phyloP scores from a whole-genome alignment of 331 rosid genomes.

The Phaseolus coccineus region DNA sequence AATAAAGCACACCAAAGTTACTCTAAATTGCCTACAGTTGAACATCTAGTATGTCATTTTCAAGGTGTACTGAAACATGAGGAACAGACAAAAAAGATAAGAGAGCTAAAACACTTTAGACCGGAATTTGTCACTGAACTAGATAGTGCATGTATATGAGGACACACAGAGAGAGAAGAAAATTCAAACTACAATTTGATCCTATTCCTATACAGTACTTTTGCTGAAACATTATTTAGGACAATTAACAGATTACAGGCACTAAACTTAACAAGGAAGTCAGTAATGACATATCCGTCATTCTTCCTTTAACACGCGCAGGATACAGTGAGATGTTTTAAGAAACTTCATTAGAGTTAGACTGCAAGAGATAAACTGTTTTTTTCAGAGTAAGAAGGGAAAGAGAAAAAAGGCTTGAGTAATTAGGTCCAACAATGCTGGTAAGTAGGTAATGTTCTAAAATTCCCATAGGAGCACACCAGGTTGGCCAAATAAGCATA shows the following conservation, averaged over 20 bases:
- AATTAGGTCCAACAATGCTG: not conserved
- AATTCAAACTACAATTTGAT: constrained; percentile 17
- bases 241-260: not conserved
- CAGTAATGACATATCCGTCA: not conserved
- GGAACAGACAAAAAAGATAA: constrained; percentile 35
- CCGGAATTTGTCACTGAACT: constrained; percentile 35
- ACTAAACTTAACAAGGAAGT: not conserved
- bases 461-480: not conserved
- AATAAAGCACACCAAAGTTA: constrained; percentile 31
- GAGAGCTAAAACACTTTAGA: constrained; percentile 38
- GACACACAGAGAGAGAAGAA: constrained; percentile 24
- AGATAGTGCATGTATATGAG: not conserved
- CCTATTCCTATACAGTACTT: not conserved
- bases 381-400: not conserved
- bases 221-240: constrained; percentile 20
- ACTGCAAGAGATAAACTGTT: not conserved
- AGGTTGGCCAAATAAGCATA: constrained; percentile 32
- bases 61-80: constrained; percentile 15
- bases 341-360: constrained; percentile 4
- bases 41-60: constrained; percentile 38
- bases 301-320: constrained; percentile 1
- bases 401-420: not conserved
- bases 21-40: constrained; percentile 33
- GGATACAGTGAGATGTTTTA: constrained; percentile 19
- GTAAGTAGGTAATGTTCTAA: constrained; percentile 16